A percentile compares a stretch with the other conserved stretches of the same genome.
These are phyloP conservation scores for Rhamnella rubrinervis DNA, from an alignment of 331 rosid genomes.

Conservation along the genomic window DNA sequence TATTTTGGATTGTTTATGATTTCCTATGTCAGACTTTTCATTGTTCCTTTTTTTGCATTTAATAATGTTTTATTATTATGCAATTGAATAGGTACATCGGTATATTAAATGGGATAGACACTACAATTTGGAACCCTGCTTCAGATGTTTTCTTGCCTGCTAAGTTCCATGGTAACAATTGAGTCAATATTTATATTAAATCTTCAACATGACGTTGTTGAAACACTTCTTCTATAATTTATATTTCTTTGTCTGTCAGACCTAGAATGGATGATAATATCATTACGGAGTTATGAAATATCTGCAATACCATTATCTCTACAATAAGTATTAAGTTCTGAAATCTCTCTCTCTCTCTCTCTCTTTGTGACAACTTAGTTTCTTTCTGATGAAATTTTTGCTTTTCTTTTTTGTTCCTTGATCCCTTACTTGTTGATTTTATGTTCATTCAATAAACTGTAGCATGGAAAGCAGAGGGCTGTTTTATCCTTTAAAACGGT, in stretches of 20 bases:
- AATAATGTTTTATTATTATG: neutral
- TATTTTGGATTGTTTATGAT: neutral
- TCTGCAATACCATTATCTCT: neutral
- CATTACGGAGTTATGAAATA: neutral
- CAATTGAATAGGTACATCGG: constrained; percentile 35
- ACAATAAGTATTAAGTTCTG: no score
- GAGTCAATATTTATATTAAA: neutral
- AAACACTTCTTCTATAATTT: neutral
- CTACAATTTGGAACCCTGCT: constrained; percentile 39
- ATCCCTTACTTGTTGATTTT: no score
- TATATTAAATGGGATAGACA: constrained; percentile 43
- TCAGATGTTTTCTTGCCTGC: constrained; percentile 41
- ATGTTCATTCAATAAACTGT: no score
- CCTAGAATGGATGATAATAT: neutral
- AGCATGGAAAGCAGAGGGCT: constrained; percentile 1
- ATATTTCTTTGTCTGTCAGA: neutral
- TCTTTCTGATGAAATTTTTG: no score
- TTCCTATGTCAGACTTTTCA: neutral
- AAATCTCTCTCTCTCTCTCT: no score
- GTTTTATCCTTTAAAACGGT: neutral
- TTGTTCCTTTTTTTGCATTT: neutral
- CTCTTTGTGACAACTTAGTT: no score
- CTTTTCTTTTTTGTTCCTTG: no score
- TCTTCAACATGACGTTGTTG: neutral
- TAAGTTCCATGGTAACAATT: constrained; percentile 35